Evolutionary conservation across 352 stramenopile species (phyloP).

Genomic region (Aphanomyces cochlioides): DNA sequence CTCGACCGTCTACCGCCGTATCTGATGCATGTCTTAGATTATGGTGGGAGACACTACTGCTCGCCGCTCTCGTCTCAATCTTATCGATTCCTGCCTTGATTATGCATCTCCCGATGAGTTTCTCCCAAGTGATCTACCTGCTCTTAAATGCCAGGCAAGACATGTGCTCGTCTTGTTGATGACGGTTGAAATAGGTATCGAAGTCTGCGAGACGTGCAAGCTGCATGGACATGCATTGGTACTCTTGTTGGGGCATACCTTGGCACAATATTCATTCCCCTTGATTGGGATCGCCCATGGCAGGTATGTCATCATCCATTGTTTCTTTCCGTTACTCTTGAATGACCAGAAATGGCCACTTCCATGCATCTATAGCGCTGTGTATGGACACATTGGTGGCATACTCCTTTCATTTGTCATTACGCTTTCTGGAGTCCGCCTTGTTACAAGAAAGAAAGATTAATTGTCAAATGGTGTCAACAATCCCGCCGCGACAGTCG

Average conservation of each 20-base stretch:
- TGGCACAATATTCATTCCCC: constrained; percentile 70
- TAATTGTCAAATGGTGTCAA: constrained; percentile 18
- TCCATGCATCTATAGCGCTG: constrained; percentile 70
- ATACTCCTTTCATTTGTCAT: neutral
- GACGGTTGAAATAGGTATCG: constrained; percentile 39
- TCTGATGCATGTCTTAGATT: constrained; percentile 41
- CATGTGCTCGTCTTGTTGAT: neutral
- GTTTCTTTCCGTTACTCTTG: neutral
- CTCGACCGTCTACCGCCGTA: neutral
- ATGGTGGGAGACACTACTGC: constrained; percentile 53
- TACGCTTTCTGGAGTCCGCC: neutral
- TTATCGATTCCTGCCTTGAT: constrained; percentile 46
- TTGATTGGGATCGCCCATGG: constrained; percentile 86
- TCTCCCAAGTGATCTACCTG: constrained; percentile 49
- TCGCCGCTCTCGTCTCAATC: constrained; percentile 55
- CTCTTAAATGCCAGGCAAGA: constrained; percentile 45
- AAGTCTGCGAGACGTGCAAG: constrained; percentile 42
- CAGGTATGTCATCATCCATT: constrained; percentile 45
- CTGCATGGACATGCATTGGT: constrained; percentile 54
- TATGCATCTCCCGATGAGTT: constrained; percentile 39
- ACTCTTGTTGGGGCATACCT: constrained; percentile 62
- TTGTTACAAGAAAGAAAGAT: too few relatives aligned
- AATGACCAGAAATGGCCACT: constrained; percentile 74
- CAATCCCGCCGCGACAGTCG: constrained; percentile 50
- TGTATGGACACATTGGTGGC: constrained; percentile 16